A percentile compares a stretch with the other conserved stretches of the same genome.
Conservation (phyloP, 2,329 filamentous ascomycete genomes). For the Penicillium glabrum region DNA sequence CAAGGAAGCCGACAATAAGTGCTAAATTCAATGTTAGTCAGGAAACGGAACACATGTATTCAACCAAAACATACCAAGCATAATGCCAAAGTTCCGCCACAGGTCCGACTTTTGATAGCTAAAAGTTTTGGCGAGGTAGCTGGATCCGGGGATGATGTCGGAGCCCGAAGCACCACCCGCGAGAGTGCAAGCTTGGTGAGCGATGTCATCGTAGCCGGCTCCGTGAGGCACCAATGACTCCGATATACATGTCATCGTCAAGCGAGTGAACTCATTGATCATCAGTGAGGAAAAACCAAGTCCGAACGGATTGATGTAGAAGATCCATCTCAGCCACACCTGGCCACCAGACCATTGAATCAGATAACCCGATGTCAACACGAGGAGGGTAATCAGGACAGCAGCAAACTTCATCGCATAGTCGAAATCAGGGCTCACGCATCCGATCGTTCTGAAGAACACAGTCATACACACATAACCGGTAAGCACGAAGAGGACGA, state of each 20-base stretch:
- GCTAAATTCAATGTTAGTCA: not conserved
- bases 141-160: conserved; percentile 61
- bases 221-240: conserved; percentile 71
- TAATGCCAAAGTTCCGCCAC: conserved; percentile 61
- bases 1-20: conserved; percentile 36
- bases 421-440: conserved; percentile 76
- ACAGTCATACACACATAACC: conserved; percentile 73
- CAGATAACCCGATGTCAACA: conserved; percentile 78
- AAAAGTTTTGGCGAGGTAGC: conserved; percentile 69
- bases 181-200: conserved; percentile 78
- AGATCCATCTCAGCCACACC: conserved; percentile 78
- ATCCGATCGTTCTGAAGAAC: conserved; percentile 74
- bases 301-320: conserved; percentile 73
- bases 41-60: no score
- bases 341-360: conserved; percentile 76
- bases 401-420: conserved; percentile 81
- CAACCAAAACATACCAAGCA: conserved; percentile 21
- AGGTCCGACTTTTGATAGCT: conserved; percentile 66
- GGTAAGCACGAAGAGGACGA: conserved; percentile 68
- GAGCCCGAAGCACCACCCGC: conserved; percentile 69
- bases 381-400: conserved; percentile 76
- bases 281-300: conserved; percentile 76
- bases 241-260: conserved; percentile 67
- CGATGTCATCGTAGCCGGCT: conserved; percentile 66
- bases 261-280: conserved; percentile 77